These are phyloP conservation scores for Acorus gramineus DNA, from an alignment of 106 monocot species.

Conservation along the genomic window DNA sequence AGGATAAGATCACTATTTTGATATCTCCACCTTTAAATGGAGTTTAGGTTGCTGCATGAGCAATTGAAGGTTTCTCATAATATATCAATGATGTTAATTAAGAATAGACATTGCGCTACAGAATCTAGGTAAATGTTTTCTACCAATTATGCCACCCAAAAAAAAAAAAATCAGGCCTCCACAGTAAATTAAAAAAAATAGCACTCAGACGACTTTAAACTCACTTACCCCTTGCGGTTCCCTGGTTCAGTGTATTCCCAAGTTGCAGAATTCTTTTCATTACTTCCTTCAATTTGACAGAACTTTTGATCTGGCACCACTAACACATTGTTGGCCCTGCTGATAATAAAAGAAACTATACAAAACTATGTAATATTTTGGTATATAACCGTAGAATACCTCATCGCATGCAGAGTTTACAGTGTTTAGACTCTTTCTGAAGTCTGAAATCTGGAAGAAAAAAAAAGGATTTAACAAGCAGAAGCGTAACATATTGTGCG, in stretches of 20 bases:
- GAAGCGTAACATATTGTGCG: background rate
- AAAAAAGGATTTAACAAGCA: background rate
- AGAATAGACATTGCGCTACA: too few species aligned
- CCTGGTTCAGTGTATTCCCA: conserved; percentile 88
- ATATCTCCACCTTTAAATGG: too few species aligned
- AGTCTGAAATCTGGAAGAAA: conserved; percentile 50
- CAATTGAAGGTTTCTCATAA: too few species aligned
- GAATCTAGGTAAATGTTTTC: too few species aligned
- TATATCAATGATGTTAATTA: too few species aligned
- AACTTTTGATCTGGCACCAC: conserved; percentile 48
- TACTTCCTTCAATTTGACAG: conserved; percentile 83
- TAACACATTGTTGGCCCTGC: background rate
- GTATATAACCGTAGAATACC: conserved; percentile 28
- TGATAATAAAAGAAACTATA: background rate
- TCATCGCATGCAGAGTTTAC: conserved; percentile 69
- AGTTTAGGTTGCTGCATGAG: too few species aligned
- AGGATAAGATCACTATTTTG: too few species aligned
- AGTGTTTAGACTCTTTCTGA: conserved; percentile 50
- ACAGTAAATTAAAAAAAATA: background rate
- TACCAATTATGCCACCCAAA: background rate
- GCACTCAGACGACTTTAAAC: background rate
- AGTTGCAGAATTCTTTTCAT: conserved; percentile 89
- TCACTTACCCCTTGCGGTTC: conserved; percentile 78
- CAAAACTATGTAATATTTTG: background rate
- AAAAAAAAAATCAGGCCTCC: background rate